Evolutionary conservation across 805 yeast genomes (phyloP).

Genomic region (Candida takata): DNA sequence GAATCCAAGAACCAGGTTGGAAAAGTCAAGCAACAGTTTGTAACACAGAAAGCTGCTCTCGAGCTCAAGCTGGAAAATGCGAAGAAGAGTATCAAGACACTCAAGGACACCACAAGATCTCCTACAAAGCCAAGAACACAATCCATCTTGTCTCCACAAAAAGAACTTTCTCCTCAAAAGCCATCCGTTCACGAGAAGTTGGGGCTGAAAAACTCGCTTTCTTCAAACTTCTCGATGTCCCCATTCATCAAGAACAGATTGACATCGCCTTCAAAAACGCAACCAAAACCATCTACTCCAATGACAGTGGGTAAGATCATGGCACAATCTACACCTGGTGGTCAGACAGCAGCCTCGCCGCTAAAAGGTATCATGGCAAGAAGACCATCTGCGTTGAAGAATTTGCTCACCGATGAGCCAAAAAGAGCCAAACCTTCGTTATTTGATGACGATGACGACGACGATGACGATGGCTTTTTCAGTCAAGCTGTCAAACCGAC

Average conservation of each 20-base stretch:
- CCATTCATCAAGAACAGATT: conserved; percentile 18
- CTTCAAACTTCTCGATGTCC: conserved; percentile 15
- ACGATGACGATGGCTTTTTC: conserved; percentile 23
- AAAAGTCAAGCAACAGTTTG: conserved; percentile 25
- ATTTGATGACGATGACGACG: conserved; percentile 24
- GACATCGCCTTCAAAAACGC: conserved; percentile 6
- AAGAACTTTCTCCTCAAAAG: conserved; percentile 5
- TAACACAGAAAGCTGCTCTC: conserved; percentile 27
- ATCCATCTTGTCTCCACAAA: conserved; percentile 11
- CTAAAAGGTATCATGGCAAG: conserved; percentile 13
- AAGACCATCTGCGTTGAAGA: conserved; percentile 20
- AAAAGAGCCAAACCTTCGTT: conserved; percentile 15
- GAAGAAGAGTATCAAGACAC: conserved; percentile 24
- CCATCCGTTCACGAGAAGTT: conserved; percentile 3
- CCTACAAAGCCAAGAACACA: conserved; percentile 5
- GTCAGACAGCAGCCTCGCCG: conserved; percentile 2
- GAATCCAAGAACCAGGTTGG: conserved; percentile 25
- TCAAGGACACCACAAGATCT: conserved; percentile 15
- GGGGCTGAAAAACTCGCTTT: conserved; percentile 10
- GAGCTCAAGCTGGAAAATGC: conserved; percentile 30
- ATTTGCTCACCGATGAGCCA: conserved; percentile 17
- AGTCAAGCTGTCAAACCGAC: conserved; percentile 14
- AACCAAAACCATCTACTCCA: conserved; percentile 12
- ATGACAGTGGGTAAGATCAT: conserved; percentile 9
- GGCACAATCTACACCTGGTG: conserved; percentile 22